Conservation (phyloP, 1,284 basidiomycete genomes). For the Ustilago trichophora region DNA sequence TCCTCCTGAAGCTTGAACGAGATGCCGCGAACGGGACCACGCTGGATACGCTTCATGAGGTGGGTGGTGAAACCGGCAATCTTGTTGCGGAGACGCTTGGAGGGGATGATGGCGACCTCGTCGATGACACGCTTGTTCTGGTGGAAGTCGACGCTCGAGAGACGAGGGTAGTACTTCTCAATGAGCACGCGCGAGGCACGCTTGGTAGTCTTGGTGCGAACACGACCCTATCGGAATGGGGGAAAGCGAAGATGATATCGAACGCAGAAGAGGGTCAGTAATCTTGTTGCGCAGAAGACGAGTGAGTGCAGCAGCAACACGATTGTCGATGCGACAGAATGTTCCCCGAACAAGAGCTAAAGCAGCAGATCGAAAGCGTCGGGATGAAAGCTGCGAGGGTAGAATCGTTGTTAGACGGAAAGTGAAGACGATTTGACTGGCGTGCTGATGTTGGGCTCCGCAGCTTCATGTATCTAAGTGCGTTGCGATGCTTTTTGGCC, state of each 20-base stretch:
- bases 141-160: conserved; percentile 67
- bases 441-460: no score
- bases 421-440: no score
- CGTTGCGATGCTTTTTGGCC: no score
- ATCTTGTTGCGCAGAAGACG: no score
- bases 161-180: conserved; percentile 87
- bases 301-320: not conserved
- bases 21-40: conserved; percentile 98
- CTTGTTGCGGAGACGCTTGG: conserved; percentile 99
- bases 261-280: conserved; percentile 6
- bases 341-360: no score
- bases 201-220: conserved; percentile 99
- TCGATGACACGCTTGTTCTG: conserved; percentile 99
- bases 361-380: not conserved
- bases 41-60: conserved; percentile 99
- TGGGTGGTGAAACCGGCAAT: conserved; percentile 99
- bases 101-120: conserved; percentile 90
- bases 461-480: no score
- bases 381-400: no score
- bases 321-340: not conserved
- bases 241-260: no score
- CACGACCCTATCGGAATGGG: conserved; percentile 82
- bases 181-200: conserved; percentile 98
- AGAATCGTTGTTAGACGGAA: no score
- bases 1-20: conserved; percentile 99